phyloP scores from a whole-genome alignment of 306 rosid species.

The Fagus crenata region DNA sequence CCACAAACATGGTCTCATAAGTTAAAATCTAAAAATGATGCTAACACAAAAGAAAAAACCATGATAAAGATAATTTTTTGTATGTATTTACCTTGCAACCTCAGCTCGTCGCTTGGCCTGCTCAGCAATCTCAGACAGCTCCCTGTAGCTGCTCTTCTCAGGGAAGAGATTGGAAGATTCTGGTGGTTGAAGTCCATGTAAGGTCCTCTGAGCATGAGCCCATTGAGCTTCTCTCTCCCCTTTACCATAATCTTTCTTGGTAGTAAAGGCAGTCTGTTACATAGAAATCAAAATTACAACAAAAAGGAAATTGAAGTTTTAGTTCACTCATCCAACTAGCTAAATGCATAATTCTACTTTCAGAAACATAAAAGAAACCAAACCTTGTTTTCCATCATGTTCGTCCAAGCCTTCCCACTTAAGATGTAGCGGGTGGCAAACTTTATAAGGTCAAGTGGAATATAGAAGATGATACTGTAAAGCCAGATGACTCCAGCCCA shows the following conservation, averaged over 20 bases:
- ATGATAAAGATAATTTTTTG: neutral
- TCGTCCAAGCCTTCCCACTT: slow-evolving; percentile 97
- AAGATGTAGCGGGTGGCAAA: slow-evolving; percentile 83
- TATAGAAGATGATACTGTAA: slow-evolving; percentile 80
- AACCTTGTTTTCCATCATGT: slow-evolving; percentile 90
- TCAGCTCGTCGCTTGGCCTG: slow-evolving; percentile 99
- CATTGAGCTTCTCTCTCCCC: slow-evolving; percentile 98
- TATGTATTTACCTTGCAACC: slow-evolving; percentile 68
- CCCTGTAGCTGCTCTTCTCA: slow-evolving; percentile 89
- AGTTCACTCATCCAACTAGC: slow-evolving; percentile 21
- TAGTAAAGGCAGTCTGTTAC: slow-evolving; percentile 93
- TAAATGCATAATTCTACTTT: slow-evolving; percentile 10
- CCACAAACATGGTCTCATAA: neutral
- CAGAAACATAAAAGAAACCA: neutral
- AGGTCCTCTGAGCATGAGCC: slow-evolving; percentile 98
- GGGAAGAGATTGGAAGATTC: slow-evolving; percentile 53
- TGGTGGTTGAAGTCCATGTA: slow-evolving; percentile 96
- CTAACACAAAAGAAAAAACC: neutral
- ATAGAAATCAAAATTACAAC: slow-evolving; percentile 22
- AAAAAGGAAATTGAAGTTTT: neutral
- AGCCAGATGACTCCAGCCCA: slow-evolving; percentile 99
- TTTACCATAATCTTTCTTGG: slow-evolving; percentile 96
- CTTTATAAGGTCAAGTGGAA: slow-evolving; percentile 78
- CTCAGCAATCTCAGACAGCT: slow-evolving; percentile 95
- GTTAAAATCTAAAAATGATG: neutral